Evolutionary conservation across 352 stramenopile species (phyloP).

Genomic region (Globisporangium iwayamae): DNA sequence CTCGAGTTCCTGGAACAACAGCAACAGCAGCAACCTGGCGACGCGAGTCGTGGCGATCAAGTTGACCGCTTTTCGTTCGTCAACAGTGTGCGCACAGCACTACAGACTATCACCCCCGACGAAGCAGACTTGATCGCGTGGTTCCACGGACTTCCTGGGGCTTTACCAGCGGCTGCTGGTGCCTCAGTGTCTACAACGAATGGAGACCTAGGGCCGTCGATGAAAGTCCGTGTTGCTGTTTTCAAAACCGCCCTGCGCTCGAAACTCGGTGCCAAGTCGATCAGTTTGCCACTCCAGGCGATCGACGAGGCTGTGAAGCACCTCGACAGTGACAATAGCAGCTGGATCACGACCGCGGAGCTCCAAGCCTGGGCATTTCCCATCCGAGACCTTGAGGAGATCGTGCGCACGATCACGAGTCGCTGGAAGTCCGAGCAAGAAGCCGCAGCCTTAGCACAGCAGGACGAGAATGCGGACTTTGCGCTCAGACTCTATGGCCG

Average conservation of each 20-base stretch:
- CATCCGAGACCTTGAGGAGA: constrained; percentile 55
- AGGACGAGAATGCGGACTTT: constrained; percentile 13
- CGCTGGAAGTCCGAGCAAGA: constrained; percentile 25
- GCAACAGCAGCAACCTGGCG: background rate
- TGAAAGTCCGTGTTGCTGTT: constrained; percentile 52
- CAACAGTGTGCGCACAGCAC: constrained; percentile 21
- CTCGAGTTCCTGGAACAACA: constrained; percentile 25
- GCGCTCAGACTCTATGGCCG: constrained; percentile 32
- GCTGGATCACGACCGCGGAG: constrained; percentile 65
- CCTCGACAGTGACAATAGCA: constrained; percentile 56
- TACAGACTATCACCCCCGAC: constrained; percentile 17
- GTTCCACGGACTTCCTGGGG: constrained; percentile 45
- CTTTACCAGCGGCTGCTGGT: constrained; percentile 13
- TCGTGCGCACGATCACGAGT: constrained; percentile 35
- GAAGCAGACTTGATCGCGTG: constrained; percentile 29
- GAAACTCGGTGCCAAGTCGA: constrained; percentile 9
- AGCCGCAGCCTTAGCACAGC: background rate
- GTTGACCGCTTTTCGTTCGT: constrained; percentile 17
- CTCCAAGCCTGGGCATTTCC: constrained; percentile 50
- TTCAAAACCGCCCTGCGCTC: constrained; percentile 51
- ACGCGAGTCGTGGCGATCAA: background rate
- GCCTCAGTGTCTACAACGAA: background rate
- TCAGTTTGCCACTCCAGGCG: constrained; percentile 18
- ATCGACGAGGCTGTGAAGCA: constrained; percentile 38
- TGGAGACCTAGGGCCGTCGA: constrained; percentile 7